phyloP scores from a whole-genome alignment of 1,139 yeast species.

The Geotrichum australiense region DNA sequence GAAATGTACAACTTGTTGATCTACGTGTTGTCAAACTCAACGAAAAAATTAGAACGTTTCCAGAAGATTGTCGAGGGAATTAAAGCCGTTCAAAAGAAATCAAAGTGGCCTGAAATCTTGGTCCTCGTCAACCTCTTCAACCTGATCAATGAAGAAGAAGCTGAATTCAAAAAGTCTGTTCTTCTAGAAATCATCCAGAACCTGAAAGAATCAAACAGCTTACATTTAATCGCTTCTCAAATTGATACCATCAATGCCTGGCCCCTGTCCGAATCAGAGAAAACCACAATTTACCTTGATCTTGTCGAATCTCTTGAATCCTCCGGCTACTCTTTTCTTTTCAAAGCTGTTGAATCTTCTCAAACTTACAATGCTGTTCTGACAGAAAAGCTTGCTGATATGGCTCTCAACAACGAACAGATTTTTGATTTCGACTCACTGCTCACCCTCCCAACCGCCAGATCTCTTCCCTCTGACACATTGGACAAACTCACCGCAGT shows the following conservation, averaged over 20 bases:
- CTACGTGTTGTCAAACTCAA: conserved; percentile 34
- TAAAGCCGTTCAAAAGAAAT: not conserved
- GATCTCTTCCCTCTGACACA: conserved; percentile 23
- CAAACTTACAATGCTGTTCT: conserved; percentile 16
- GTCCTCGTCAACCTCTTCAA: conserved; percentile 39
- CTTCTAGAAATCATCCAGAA: conserved; percentile 33
- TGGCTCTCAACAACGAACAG: conserved; percentile 27
- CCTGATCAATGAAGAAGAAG: conserved; percentile 24
- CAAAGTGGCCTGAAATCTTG: conserved; percentile 17
- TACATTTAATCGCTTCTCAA: conserved; percentile 35
- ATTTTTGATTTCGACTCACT: conserved; percentile 34
- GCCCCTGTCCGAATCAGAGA: conserved; percentile 24
- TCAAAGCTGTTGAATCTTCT: conserved; percentile 28
- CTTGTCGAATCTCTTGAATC: conserved; percentile 26
- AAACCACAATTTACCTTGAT: conserved; percentile 23
- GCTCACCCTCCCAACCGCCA: conserved; percentile 27
- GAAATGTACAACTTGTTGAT: conserved; percentile 37
- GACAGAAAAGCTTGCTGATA: conserved; percentile 27
- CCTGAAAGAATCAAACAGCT: conserved; percentile 31
- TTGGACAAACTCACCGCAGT: conserved; percentile 30
- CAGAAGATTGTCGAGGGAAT: not conserved
- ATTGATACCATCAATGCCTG: conserved; percentile 35
- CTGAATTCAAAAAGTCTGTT: conserved; percentile 21
- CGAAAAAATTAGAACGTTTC: conserved; percentile 15
- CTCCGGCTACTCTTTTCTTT: conserved; percentile 25